Evolutionary conservation across 2,329 filamentous ascomycete genomes (phyloP), one percentile per base, ranked within the genome.

Genomic region (Xylaria sp.): DNA sequence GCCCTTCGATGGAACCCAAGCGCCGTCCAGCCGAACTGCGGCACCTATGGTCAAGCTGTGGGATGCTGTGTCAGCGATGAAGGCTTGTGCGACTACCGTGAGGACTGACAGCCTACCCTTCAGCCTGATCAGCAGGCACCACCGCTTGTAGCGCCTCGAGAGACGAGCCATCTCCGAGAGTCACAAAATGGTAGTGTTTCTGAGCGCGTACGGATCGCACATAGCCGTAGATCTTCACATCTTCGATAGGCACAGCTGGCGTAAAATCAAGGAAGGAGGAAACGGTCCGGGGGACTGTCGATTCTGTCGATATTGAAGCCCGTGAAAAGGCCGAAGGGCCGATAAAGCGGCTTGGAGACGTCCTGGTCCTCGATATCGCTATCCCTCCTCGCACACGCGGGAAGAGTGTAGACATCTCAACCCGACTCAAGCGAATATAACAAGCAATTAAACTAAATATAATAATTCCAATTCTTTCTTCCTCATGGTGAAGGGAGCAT

Each of bases 131-230:
- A 70, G 92, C 90, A 61, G 88, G 88, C 72, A 97, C 82, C 53
- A 97, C 89, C 51, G 91, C 93, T 81, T 99, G 96, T 62, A 98
- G 79, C 31, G 92, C 84, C 68, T 90, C 84, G 72, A 92, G 83
- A 47, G 92, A 93, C 13, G 94, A 96, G 50, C 96, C 96, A 83
- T 99, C 96, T 11, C 91, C 90, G 59, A 98, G 84, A 66, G 93
- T 88, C 59, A 94, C 90, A 81, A 99, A 98, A 5, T 91, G 90
- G 66, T 91, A 85, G 25, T 86, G 86, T 78, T 97, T 97, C 83
- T 96, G 94, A 78, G 93, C 92, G 69, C 95, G 87, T 67, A 97
- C 90, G 3, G 93, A 95, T 69, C 92, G 88, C 62, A 97, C 86
- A 81, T 91, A 95, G 68, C 94, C 95, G 77, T 91, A 86, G 72